Conservation (phyloP, 352 stramenopile genomes). For the Phytophthora sp. region DNA sequence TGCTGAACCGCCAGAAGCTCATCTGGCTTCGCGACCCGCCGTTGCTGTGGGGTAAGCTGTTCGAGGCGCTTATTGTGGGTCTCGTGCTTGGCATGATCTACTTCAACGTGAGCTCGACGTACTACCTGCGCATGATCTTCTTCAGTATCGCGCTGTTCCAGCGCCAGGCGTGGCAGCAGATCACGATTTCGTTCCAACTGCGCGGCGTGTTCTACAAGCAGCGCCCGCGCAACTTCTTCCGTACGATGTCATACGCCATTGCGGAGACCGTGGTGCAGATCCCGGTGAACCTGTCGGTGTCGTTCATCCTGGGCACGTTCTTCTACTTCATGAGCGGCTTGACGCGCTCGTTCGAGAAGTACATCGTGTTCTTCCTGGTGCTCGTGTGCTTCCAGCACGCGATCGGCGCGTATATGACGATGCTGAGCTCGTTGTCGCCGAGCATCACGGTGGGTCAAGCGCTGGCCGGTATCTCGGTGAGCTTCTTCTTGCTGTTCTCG, state of each 20-base stretch:
- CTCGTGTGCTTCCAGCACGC: conserved; percentile 79
- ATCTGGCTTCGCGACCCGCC: conserved; percentile 68
- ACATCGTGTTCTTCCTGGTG: conserved; percentile 78
- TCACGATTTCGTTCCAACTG: conserved; percentile 71
- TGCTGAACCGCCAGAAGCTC: conserved; percentile 70
- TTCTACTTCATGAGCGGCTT: conserved; percentile 93
- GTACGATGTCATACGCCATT: conserved; percentile 81
- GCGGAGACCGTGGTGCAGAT: conserved; percentile 62
- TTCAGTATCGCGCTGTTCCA: conserved; percentile 77
- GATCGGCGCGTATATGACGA: conserved; percentile 68
- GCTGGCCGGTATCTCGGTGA: conserved; percentile 52
- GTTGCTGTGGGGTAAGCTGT: conserved; percentile 65
- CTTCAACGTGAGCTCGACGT: conserved; percentile 57
- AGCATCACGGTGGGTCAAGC: conserved; percentile 60
- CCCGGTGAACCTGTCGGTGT: conserved; percentile 68
- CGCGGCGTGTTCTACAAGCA: conserved; percentile 93
- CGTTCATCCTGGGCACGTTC: conserved; percentile 67
- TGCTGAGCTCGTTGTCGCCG: conserved; percentile 59
- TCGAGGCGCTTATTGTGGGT: conserved; percentile 73
- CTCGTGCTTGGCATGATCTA: conserved; percentile 80
- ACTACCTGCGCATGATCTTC: conserved; percentile 82
- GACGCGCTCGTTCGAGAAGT: conserved; percentile 58
- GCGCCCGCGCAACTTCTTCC: conserved; percentile 88
- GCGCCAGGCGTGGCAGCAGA: conserved; percentile 73
- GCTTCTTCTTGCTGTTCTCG: conserved; percentile 74